Percentiles rank a stretch among this genome's conserved stretches.
Conservation (phyloP, 768 basidiomycete species). For the Termitomyces heimii region DNA sequence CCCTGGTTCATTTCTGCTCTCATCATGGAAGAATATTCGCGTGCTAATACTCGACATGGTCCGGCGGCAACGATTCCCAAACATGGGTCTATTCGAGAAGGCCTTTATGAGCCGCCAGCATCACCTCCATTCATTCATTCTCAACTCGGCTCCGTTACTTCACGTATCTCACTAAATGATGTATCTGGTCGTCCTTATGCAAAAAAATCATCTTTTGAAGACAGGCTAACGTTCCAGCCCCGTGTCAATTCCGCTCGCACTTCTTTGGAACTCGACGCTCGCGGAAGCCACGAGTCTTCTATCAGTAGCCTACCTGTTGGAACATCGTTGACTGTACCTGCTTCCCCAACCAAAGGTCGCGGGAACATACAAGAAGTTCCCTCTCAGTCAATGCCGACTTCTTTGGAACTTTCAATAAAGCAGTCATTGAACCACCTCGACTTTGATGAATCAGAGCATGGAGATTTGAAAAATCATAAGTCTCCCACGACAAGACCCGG, state of each 20-base stretch:
- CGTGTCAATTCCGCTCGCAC: constrained; percentile 37
- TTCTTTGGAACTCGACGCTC: constrained; percentile 40
- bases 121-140: constrained; percentile 15
- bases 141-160: constrained; percentile 16
- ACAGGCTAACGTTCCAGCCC: constrained; percentile 55
- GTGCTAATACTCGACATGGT: constrained; percentile 29
- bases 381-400: not conserved
- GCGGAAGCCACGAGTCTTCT: constrained; percentile 38
- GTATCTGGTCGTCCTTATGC: constrained; percentile 33
- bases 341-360: constrained; percentile 1
- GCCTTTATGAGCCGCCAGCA: constrained; percentile 15
- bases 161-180: constrained; percentile 30
- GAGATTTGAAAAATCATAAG: not conserved
- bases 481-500: not conserved
- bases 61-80: constrained; percentile 42
- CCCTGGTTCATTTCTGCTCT: constrained; percentile 66
- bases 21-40: constrained; percentile 61
- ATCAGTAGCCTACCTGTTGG: constrained; percentile 33
- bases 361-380: not conserved
- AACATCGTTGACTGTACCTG: constrained; percentile 21
- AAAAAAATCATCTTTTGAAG: constrained; percentile 38
- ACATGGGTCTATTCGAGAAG: constrained; percentile 19
- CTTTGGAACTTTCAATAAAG: not conserved
- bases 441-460: constrained; percentile 6
- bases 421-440: not conserved